Evolutionary conservation across 805 yeast species (phyloP), one percentile per base, ranked within the genome.

Genomic region (Peterozyma xylosa): DNA sequence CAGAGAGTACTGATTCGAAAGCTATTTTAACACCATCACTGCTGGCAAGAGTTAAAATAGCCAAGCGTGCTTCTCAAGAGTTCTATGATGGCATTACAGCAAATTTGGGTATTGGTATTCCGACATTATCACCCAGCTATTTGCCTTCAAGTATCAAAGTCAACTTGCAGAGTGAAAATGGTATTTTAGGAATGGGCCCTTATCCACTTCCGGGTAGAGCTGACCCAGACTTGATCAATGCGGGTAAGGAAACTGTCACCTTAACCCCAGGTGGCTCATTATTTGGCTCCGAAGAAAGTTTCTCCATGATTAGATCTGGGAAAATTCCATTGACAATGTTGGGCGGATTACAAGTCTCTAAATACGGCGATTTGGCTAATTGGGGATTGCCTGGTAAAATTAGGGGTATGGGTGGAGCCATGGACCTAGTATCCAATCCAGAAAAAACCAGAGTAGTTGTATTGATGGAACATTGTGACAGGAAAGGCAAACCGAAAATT

Each of bases 391-490:
- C 78, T 1, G 76, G 77, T 7, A 59, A 65, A 46, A 67, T 73
- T 37, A 71, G 69, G 53, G 78, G 78, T 15, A 73, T 72, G 71
- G 78, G 78, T 21, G 77, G 78, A 14, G 77, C 77, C 18, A 73
- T 73, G 77, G 77, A 71, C 51, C 62, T 73, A 18, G 76, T 70
- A 5, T 66, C 74, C 6, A 70, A 70, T 49, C 75, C 76, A 13
- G 55, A 56, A 27, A 54, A 62, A 33, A 73, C 77, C 5, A 57
- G 60, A 42, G 76, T 73, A 14, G 68, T 73, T 32, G 74, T 70
- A 11, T 59, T 68, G 42, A 72, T 70, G 62, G 76, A 73, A 46
- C 77, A 73, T 50, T 62, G 60, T 30, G 76, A 72, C 50, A 68
- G 65, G 53, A 63, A 70, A 52, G 76, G 76, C 29, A 54, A 65